These are phyloP conservation scores for Vitis cinerea DNA, from an alignment of 164 flowering plant genomes.

Conservation along the genomic window DNA sequence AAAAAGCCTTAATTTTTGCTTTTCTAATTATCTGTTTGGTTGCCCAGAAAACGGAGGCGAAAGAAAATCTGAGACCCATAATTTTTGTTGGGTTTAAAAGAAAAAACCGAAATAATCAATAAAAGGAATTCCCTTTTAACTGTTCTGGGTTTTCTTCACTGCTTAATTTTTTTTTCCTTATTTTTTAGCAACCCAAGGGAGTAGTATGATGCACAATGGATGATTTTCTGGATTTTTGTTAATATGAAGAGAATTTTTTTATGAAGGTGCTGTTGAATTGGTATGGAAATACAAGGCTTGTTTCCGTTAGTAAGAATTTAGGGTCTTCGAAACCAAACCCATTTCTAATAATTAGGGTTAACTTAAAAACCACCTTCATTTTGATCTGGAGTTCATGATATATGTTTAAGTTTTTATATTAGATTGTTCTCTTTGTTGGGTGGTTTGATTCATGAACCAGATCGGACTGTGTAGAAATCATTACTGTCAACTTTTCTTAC, in stretches of 20 bases:
- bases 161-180: too few species aligned
- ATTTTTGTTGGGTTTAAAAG: not conserved
- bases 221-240: not conserved
- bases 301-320: too few species aligned
- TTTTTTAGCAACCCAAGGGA: not conserved
- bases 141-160: not conserved
- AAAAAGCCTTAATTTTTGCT: not conserved
- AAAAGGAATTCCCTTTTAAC: too few species aligned
- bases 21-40: not conserved
- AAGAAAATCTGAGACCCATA: not conserved
- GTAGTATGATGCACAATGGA: not conserved
- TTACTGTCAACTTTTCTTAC: not conserved
- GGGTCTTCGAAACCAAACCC: too few species aligned
- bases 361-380: not conserved
- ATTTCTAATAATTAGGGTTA: not conserved
- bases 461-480: not conserved
- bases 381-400: too few species aligned
- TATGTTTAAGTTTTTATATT: not conserved
- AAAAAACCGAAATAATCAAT: not conserved
- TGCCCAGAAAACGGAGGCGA: not conserved
- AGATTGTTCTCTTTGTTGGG: not conserved
- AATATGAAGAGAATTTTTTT: not conserved
- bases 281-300: too few species aligned
- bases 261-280: too few species aligned
- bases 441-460: not conserved